A percentile compares a stretch with the other conserved stretches of the same genome.
These are phyloP conservation scores for Cladosporium phlei DNA, from an alignment of 2,329 filamentous ascomycete species.

Conservation along the genomic window DNA sequence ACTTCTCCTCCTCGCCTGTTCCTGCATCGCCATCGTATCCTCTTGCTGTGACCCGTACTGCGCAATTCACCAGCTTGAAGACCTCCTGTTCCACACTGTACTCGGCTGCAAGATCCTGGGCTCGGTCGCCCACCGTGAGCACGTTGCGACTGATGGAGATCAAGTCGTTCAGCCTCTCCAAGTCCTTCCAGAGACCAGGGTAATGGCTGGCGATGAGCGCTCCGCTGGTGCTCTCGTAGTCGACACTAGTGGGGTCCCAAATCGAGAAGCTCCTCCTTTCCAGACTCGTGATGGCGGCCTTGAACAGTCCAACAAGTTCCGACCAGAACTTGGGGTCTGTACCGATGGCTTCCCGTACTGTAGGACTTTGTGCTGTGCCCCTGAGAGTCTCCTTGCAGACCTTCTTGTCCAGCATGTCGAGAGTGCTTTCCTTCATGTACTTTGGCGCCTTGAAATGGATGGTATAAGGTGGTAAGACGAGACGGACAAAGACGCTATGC, in stretches of 20 bases:
- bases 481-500: conserved; percentile 42
- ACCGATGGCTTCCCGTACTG: conserved; percentile 52
- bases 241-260: conserved; percentile 52
- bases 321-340: conserved; percentile 55
- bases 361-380: conserved; percentile 52
- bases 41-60: conserved; percentile 59
- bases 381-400: conserved; percentile 57
- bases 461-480: conserved; percentile 45
- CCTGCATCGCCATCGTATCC: conserved; percentile 62
- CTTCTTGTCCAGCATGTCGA: conserved; percentile 51
- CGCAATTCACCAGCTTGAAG: conserved; percentile 58
- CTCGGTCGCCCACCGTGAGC: conserved; percentile 55
- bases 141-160: conserved; percentile 60
- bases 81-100: conserved; percentile 58
- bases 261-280: conserved; percentile 59
- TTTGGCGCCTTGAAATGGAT: conserved; percentile 58
- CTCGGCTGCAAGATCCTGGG: conserved; percentile 59
- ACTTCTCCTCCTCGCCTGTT: conserved; percentile 58
- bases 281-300: conserved; percentile 56
- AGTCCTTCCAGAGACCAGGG: conserved; percentile 55
- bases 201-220: conserved; percentile 59
- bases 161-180: conserved; percentile 59
- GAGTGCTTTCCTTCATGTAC: conserved; percentile 55
- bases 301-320: conserved; percentile 54
- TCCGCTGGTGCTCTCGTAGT: conserved; percentile 56